Conservation (phyloP, 1,284 basidiomycete genomes). For the Mycena citricolor region DNA sequence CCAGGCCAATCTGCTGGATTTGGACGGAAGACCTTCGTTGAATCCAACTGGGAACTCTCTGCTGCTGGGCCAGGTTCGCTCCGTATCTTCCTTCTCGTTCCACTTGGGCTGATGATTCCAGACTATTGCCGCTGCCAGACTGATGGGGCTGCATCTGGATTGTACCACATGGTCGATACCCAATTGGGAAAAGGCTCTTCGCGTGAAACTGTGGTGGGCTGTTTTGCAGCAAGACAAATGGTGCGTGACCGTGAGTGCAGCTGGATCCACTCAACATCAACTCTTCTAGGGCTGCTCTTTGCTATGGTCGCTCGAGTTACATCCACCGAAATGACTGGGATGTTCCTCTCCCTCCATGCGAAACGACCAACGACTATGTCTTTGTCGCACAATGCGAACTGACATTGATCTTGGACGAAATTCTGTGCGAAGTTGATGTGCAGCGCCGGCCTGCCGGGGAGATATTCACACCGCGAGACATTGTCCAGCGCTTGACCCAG, state of each 20-base stretch:
- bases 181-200: slow-evolving; percentile 23
- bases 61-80: slow-evolving; percentile 21
- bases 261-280: neutral
- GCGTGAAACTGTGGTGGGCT: slow-evolving; percentile 24
- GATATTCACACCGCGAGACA: slow-evolving; percentile 13
- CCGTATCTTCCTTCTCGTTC: neutral
- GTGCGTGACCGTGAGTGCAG: slow-evolving; percentile 1
- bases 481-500: slow-evolving; percentile 17
- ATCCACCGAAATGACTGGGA: slow-evolving; percentile 24
- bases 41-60: slow-evolving; percentile 25
- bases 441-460: slow-evolving; percentile 17
- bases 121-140: slow-evolving; percentile 24
- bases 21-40: slow-evolving; percentile 25
- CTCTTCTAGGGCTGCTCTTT: slow-evolving; percentile 19
- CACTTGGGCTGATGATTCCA: neutral
- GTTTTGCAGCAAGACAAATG: slow-evolving; percentile 25
- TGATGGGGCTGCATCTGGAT: slow-evolving; percentile 24
- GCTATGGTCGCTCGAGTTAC: slow-evolving; percentile 23
- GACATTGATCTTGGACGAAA: slow-evolving; percentile 22
- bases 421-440: slow-evolving; percentile 18
- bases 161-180: slow-evolving; percentile 22
- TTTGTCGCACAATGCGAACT: slow-evolving; percentile 23
- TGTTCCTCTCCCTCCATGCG: slow-evolving; percentile 21
- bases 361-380: slow-evolving; percentile 14
- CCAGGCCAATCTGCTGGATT: slow-evolving; percentile 24